These are phyloP conservation scores for Prunus campanulata DNA, from an alignment of 306 rosid genomes.

Conservation along the genomic window DNA sequence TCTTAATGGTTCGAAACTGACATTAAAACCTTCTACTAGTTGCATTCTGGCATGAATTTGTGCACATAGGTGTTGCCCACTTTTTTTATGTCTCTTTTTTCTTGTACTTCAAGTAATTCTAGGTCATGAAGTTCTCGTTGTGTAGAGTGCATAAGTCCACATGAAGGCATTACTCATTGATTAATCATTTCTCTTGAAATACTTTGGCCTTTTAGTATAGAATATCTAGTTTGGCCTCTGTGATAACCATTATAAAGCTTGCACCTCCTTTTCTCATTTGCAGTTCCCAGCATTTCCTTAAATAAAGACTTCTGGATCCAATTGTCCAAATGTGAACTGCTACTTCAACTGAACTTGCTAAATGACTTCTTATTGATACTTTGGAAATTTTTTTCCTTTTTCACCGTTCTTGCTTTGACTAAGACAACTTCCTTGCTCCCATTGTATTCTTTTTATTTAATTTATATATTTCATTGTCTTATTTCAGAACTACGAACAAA, in stretches of 20 bases:
- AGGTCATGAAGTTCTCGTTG: neutral
- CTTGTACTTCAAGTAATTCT: neutral
- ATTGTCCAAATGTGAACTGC: neutral
- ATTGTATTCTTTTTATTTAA: neutral
- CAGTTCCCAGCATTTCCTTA: neutral
- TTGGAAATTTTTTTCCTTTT: neutral
- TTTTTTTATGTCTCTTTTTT: neutral
- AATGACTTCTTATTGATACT: neutral
- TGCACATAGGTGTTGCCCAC: neutral
- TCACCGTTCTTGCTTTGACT: neutral
- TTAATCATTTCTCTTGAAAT: neutral
- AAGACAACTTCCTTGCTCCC: neutral
- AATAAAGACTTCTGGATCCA: neutral
- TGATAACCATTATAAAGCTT: conserved; percentile 1
- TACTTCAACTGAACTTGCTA: neutral
- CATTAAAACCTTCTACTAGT: neutral
- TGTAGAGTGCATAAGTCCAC: neutral
- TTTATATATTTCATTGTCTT: neutral
- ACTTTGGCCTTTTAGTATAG: neutral
- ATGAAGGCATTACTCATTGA: neutral
- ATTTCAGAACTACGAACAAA: neutral
- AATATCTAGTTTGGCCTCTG: neutral
- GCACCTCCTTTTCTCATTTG: neutral
- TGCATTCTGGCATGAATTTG: neutral
- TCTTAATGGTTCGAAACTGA: neutral